phyloP scores from a whole-genome alignment of 305 asterid species.

The Galium porrigens region DNA sequence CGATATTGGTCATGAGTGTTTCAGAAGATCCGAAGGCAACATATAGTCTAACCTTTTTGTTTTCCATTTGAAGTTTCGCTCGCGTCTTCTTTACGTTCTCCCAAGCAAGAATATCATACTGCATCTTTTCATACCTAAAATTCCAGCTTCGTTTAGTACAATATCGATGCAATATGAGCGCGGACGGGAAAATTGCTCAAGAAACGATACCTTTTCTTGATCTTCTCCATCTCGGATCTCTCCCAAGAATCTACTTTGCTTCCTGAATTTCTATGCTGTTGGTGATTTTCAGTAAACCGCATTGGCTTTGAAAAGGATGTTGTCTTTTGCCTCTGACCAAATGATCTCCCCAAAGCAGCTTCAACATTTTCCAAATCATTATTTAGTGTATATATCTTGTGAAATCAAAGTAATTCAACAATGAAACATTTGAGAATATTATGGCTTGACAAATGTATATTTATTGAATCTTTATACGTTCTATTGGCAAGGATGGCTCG shows the following conservation, averaged over 20 bases:
- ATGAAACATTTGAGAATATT: too few relatives aligned
- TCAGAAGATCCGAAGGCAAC: neutral
- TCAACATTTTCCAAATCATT: conserved; percentile 1
- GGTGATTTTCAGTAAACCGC: conserved; percentile 17
- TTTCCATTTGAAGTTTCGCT: conserved; percentile 36
- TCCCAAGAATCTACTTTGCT: conserved; percentile 51
- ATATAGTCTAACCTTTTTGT: conserved; percentile 36
- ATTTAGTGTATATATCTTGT: neutral
- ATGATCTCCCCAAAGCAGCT: conserved; percentile 30
- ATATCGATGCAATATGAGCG: neutral
- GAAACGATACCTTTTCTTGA: conserved; percentile 36
- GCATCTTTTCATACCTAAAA: conserved; percentile 43
- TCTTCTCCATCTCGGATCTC: conserved; percentile 38
- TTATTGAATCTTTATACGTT: neutral
- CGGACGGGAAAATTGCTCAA: neutral
- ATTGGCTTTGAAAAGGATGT: conserved; percentile 22
- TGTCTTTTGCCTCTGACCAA: conserved; percentile 19
- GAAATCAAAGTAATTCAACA: neutral
- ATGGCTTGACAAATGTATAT: neutral
- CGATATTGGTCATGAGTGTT: neutral
- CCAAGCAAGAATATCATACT: conserved; percentile 37
- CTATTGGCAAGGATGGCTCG: conserved; percentile 22
- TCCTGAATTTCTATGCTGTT: conserved; percentile 22
- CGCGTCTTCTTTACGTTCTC: conserved; percentile 41
- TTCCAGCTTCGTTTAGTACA: neutral